phyloP scores from a whole-genome alignment of 2,329 filamentous ascomycete genomes.

The Phoma sp. region DNA sequence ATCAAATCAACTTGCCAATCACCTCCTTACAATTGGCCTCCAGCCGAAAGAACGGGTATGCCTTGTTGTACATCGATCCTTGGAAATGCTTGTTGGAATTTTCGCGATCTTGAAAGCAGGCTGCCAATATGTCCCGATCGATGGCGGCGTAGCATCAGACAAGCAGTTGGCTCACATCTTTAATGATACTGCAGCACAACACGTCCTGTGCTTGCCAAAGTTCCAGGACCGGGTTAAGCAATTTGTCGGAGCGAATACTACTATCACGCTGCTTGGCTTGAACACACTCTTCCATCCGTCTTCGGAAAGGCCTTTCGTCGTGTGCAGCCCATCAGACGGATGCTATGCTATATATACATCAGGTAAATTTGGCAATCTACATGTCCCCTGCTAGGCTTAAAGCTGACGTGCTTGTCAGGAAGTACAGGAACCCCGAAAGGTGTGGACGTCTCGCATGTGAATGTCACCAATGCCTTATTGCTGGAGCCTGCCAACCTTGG shows the following conservation, averaged over 20 bases:
- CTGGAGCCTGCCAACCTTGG: conserved; percentile 60
- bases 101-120: conserved; percentile 64
- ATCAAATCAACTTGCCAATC: conserved; percentile 24
- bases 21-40: conserved; percentile 35
- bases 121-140: conserved; percentile 67
- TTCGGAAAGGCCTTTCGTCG: conserved; percentile 22
- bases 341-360: conserved; percentile 62
- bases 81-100: conserved; percentile 66
- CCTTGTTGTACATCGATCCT: conserved; percentile 63
- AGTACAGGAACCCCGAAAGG: conserved; percentile 67
- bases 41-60: conserved; percentile 56
- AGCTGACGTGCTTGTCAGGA: conserved; percentile 26
- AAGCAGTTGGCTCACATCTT: conserved; percentile 57
- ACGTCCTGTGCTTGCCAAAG: conserved; percentile 58
- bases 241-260: conserved; percentile 20
- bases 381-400: neutral
- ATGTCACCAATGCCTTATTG: conserved; percentile 63
- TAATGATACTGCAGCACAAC: conserved; percentile 53
- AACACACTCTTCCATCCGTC: conserved; percentile 26
- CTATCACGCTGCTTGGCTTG: conserved; percentile 27
- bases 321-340: conserved; percentile 33
- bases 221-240: conserved; percentile 38
- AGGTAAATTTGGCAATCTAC: conserved; percentile 20
- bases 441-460: conserved; percentile 64
- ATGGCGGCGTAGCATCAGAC: conserved; percentile 56